Base-by-base conservation (phyloP, 805 yeast species). In the Hemisphaericaspora nanyangensis region DNA sequence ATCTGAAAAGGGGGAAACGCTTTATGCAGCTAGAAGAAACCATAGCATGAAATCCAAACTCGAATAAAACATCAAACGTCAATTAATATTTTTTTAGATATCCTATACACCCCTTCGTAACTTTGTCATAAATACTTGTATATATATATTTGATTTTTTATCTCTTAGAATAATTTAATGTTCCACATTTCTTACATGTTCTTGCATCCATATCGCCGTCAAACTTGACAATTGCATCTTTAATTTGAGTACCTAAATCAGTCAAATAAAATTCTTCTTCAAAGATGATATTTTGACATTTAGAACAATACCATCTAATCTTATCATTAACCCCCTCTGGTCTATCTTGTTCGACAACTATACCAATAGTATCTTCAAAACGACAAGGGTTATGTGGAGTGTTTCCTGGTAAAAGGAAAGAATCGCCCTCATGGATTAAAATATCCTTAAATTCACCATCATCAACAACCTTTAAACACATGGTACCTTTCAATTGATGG, bases 331-430 rank as follows among this genome's bases (percentile, higher is more conserved):
- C 65, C 1, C 77, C 86, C 35, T 65, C 66, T 0, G 96, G 95
- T 49, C 97, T 72, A 56, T 88, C 95, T 61, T 90, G 96, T 54
- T 90, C 97, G 13, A 90, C 84, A 2, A 90, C 97, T 31, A 90
- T 67, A 0, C 97, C 97, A 13, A 90, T 80, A 0, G 96, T 88
- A 51, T 90, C 68, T 3, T 83, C 84, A 57, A 77, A 90, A 51
- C 97, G 70, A 6, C 85, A 91, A 0, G 97, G 97, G 50, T 82
- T 85, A 59, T 90, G 97, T 1, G 97, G 97, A 2, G 77, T 75
- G 55, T 85, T 85, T 0, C 82, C 82, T 2, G 96, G 96, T 16
- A 89, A 72, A 48, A 90, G 64, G 55, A 86, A 90, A n/a, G 93
- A 81, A 48, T 86, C 95, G 6, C 95, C 95, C 53, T 90, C 96